Percentiles rank a stretch among this genome's conserved stretches.
Conservation (phyloP, 2,329 filamentous ascomycete genomes). For the Fusarium verticillioides region DNA sequence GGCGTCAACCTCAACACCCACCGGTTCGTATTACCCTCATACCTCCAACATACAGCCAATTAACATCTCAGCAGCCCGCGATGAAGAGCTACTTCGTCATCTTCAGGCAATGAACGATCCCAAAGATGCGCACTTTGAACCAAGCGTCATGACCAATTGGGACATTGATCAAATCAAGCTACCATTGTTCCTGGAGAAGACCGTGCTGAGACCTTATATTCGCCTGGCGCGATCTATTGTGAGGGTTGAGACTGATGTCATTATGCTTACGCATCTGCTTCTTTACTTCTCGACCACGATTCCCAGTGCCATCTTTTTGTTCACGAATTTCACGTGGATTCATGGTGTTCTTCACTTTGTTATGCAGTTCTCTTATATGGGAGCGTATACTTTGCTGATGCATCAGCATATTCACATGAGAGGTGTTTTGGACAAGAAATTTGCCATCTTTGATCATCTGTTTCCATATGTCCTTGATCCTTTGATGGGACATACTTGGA, state of each 20-base stretch:
- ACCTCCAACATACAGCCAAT: background rate
- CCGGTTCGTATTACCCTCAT: slow-evolving; percentile 5
- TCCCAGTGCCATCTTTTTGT: slow-evolving; percentile 74
- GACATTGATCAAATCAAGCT: slow-evolving; percentile 35
- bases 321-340: slow-evolving; percentile 71
- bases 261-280: slow-evolving; percentile 81
- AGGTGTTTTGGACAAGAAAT: slow-evolving; percentile 70
- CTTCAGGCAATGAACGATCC: slow-evolving; percentile 29
- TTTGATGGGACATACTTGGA: slow-evolving; percentile 85
- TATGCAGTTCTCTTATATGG: slow-evolving; percentile 76
- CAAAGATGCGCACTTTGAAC: slow-evolving; percentile 31
- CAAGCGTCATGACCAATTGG: slow-evolving; percentile 18
- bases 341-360: slow-evolving; percentile 74
- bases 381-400: slow-evolving; percentile 82
- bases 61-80: slow-evolving; percentile 4
- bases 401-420: slow-evolving; percentile 86
- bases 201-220: slow-evolving; percentile 69
- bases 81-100: slow-evolving; percentile 29
- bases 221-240: slow-evolving; percentile 65
- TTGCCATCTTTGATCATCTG: slow-evolving; percentile 66
- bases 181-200: slow-evolving; percentile 21
- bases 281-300: slow-evolving; percentile 77
- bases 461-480: slow-evolving; percentile 82
- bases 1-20: background rate
- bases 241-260: slow-evolving; percentile 76